These are phyloP conservation scores for Aspergillus mulundensis DNA, from an alignment of 495 filamentous ascomycete genomes.

Conservation along the genomic window DNA sequence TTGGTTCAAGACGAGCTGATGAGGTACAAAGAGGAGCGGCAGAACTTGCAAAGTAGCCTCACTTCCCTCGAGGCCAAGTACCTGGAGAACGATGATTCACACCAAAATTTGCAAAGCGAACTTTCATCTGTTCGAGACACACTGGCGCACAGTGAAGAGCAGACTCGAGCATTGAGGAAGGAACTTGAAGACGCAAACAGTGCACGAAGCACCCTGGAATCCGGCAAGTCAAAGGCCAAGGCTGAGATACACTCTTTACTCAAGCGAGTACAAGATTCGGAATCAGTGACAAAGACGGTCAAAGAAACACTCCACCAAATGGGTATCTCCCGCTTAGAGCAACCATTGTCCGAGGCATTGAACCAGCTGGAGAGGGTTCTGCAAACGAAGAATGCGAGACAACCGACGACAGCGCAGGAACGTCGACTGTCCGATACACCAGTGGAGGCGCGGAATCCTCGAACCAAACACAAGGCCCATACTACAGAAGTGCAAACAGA, in stretches of 20 bases:
- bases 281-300: conserved; percentile 22
- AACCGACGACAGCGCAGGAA: neutral
- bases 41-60: conserved; percentile 6
- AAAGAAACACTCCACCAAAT: conserved; percentile 16
- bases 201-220: conserved; percentile 18
- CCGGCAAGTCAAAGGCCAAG: conserved; percentile 21
- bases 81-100: neutral
- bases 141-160: conserved; percentile 16
- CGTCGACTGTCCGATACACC: neutral
- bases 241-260: conserved; percentile 23
- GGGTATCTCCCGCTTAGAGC: conserved; percentile 6
- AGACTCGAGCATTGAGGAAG: conserved; percentile 9
- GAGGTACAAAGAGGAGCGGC: neutral
- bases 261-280: conserved; percentile 27
- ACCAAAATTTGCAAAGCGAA: neutral
- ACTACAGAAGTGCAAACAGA: conserved; percentile 11
- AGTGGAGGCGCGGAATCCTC: neutral
- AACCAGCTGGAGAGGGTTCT: conserved; percentile 18
- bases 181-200: conserved; percentile 15
- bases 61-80: neutral
- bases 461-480: neutral
- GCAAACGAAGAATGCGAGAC: conserved; percentile 1
- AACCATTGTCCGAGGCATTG: conserved; percentile 18
- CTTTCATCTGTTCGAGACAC: neutral
- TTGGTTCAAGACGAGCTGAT: neutral